Conservation (phyloP, 768 basidiomycete species). For the Lanmaoa rubissima region DNA sequence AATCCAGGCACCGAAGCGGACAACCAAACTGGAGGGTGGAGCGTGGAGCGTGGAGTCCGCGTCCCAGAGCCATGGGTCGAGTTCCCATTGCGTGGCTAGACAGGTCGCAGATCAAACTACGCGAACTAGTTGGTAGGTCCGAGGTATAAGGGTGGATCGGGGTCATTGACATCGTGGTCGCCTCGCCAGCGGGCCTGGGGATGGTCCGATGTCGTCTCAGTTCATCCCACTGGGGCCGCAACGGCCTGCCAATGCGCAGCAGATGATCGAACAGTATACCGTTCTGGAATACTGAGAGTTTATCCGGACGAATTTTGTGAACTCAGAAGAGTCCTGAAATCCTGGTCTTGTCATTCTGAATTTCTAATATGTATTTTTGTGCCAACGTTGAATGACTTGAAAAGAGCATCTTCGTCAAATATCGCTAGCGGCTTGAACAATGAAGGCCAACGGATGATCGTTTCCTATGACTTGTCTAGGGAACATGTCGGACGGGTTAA, state of each 20-base stretch:
- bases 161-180: neutral
- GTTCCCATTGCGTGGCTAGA: neutral
- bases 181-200: neutral
- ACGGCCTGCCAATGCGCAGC: neutral
- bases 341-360: neutral
- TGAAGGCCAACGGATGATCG: neutral
- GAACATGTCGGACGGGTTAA: neutral
- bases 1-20: neutral
- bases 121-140: neutral
- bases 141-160: neutral
- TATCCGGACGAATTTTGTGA: neutral
- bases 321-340: neutral
- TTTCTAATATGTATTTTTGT: neutral
- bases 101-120: neutral
- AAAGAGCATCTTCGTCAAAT: neutral
- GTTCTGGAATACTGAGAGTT: too few relatives aligned
- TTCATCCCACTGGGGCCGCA: neutral
- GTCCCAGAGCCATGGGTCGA: neutral
- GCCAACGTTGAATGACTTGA: neutral
- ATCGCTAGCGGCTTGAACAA: neutral
- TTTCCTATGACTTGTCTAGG: neutral
- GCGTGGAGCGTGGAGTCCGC: conserved; percentile 2
- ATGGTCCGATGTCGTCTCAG: too few relatives aligned
- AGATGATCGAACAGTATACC: neutral
- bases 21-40: neutral